Evolutionary conservation across 176 grass and related monocot species (phyloP), one percentile per base, ranked within the genome.

Genomic region (Aegilops longissima): DNA sequence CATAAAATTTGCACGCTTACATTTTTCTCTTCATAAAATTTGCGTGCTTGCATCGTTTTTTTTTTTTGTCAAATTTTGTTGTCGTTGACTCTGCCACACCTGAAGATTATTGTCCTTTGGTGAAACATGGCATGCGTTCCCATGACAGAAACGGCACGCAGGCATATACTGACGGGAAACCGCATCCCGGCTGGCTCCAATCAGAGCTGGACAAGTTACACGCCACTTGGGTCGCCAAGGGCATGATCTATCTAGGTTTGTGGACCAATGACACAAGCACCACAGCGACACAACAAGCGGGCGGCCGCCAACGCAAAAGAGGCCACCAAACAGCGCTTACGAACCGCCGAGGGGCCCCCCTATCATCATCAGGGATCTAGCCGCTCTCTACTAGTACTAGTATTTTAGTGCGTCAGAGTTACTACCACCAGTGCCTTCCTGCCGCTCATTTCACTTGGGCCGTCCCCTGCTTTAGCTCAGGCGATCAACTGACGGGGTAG

Each of bases 251-350:
- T 78, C 42, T 66, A 18, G 33, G 80, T 63, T 3, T 52, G 9
- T 38, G 71, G 71, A 74, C 35, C 56, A 84, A 65, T 61, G 82
- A 14, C 58, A 83, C 36, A 83, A 62, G 24, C 42, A 16, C 13
- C 25, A 30, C 61, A 58, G 64, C 42, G 47, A 35, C 23, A 4
- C 12, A 59, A 2, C 77, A 9, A 76, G 35, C 76, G 16, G 23
- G 69, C 18, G 39, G 23, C 36, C 35, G 77, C 62, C 78, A 82
- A 69, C 61, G 29, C 70, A 61, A 80, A 82, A 86, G 69, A 69
- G 25, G 36, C 27, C 62, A 70, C 40, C 35, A 24, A 81, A 40
- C 36, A 20, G 16, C 14, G 62, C 59, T 76, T 76, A 24, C 13
- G 70, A 82, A 54, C 18, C 5, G n/a, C 54, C 54, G 12, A 52